Evolutionary conservation across 2,329 filamentous ascomycete genomes (phyloP).

Genomic region (Thielaviopsis ethacetica): DNA sequence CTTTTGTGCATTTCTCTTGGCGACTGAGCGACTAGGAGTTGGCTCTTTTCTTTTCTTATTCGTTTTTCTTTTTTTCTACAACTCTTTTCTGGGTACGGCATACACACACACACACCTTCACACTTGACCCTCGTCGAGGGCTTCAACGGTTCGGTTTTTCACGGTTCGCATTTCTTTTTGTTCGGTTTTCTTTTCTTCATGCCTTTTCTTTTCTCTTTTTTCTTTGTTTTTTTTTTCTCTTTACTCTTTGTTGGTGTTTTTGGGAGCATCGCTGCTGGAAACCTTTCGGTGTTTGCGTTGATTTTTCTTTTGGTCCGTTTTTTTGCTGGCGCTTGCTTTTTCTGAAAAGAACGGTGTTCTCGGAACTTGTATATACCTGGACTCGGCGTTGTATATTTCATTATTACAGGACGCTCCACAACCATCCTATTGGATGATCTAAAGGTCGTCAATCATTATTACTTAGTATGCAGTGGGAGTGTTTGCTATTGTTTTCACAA

Average conservation of each 20-base stretch:
- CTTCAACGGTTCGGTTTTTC: not conserved
- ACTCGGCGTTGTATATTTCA: not conserved
- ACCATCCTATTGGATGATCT: not conserved
- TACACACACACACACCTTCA: not conserved
- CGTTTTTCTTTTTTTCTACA: not conserved
- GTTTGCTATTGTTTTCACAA: not conserved
- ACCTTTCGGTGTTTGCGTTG: not conserved
- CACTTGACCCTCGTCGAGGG: not conserved
- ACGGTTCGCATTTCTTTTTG: not conserved
- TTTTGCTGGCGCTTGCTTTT: not conserved
- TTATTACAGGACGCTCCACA: not conserved
- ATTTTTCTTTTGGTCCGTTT: not conserved
- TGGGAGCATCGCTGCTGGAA: not conserved
- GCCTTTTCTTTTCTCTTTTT: constrained; percentile 3
- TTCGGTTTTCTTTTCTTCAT: not conserved
- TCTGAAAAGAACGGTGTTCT: not conserved
- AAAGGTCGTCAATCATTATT: not conserved
- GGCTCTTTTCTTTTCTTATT: not conserved
- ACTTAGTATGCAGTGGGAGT: not conserved
- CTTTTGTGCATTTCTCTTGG: not conserved
- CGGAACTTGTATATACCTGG: not conserved
- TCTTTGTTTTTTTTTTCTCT: constrained; percentile 3
- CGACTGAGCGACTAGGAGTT: not conserved
- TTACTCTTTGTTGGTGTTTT: not conserved
- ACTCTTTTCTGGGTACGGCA: constrained; percentile 1